Conservation (phyloP, 768 basidiomycete species). For the Lentinula boryana region DNA sequence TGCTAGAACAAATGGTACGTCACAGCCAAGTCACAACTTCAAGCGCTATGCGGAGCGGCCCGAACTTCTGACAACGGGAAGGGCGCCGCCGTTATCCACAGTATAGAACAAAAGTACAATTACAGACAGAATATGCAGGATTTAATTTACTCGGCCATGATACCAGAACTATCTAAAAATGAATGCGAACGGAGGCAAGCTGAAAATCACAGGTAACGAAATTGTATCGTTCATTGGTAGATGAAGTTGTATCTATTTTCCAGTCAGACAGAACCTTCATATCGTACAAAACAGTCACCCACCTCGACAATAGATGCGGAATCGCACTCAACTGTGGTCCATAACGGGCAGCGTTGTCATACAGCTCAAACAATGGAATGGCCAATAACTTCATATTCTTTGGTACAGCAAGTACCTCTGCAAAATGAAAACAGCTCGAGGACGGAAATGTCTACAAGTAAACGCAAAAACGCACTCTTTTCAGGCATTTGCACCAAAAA, state of each 20-base stretch:
- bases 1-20: background rate
- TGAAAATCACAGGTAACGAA: background rate
- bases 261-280: constrained; percentile 12
- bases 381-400: constrained; percentile 99
- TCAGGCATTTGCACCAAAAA: constrained; percentile 96
- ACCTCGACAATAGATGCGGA: constrained; percentile 87
- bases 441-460: background rate
- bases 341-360: constrained; percentile 93
- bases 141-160: background rate
- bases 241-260: constrained; percentile 67
- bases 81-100: too few relatives aligned
- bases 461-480: constrained; percentile 54
- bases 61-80: background rate
- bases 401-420: constrained; percentile 94
- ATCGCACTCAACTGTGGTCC: constrained; percentile 94
- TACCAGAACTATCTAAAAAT: background rate
- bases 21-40: background rate
- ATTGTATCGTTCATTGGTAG: constrained; percentile 45
- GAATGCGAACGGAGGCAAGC: background rate
- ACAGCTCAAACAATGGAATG: constrained; percentile 93
- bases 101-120: too few relatives aligned
- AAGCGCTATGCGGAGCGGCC: background rate
- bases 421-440: background rate
- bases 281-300: background rate
- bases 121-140: too few relatives aligned